A percentile compares a stretch with the other conserved stretches of the same genome.
phyloP scores from a whole-genome alignment of 306 rosid species.

The Prinsepia uniflora region DNA sequence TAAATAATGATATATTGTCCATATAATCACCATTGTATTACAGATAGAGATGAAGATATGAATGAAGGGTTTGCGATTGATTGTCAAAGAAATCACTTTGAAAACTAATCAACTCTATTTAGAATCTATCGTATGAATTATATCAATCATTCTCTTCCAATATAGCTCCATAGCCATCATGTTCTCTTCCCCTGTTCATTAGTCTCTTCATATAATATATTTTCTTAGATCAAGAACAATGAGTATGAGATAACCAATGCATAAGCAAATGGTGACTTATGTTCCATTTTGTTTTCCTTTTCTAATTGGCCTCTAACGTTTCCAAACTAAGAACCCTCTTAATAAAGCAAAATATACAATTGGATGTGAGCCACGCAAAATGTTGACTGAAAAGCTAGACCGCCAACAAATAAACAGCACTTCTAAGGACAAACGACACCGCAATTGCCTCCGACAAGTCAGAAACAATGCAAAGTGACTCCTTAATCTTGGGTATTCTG shows the following conservation, averaged over 20 bases:
- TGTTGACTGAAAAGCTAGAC: no score
- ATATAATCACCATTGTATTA: no score
- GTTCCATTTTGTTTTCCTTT: background rate
- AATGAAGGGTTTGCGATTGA: constrained; percentile 6
- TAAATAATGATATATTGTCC: no score
- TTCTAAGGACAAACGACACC: no score
- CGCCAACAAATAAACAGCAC: no score
- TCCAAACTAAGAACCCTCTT: background rate
- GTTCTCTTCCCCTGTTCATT: constrained; percentile 4
- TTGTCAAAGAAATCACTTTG: background rate
- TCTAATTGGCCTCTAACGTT: background rate
- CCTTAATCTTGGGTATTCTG: background rate
- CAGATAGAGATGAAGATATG: background rate
- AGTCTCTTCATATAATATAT: background rate
- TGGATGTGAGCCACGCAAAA: background rate
- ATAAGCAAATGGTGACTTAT: background rate
- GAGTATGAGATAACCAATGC: background rate
- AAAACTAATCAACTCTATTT: background rate
- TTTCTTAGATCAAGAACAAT: background rate
- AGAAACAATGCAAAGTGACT: no score
- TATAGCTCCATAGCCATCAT: background rate
- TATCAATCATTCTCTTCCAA: background rate
- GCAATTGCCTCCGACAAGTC: no score
- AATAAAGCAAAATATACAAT: background rate
- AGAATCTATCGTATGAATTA: background rate